Conservation (phyloP, 1,284 basidiomycete genomes). For the Nidula niveotomentosa region DNA sequence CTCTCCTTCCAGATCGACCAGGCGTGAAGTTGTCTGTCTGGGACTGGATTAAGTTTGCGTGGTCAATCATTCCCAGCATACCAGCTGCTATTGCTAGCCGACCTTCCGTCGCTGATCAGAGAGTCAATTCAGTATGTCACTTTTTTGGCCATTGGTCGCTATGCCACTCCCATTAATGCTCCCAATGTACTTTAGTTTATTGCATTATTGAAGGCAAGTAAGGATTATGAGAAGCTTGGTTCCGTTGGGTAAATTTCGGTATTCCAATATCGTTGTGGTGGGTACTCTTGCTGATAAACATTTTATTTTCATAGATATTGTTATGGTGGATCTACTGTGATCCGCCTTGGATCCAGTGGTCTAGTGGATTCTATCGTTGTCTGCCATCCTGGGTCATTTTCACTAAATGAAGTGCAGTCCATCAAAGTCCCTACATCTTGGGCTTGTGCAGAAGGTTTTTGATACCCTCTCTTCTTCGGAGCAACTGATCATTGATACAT, state of each 20-base stretch:
- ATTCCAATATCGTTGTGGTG: not conserved
- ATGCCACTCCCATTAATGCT: conserved; percentile 19
- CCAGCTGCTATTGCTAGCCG: conserved; percentile 34
- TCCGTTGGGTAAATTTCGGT: conserved; percentile 47
- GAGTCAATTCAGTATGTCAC: conserved; percentile 4
- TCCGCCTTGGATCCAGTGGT: conserved; percentile 38
- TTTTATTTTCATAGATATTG: conserved; percentile 45
- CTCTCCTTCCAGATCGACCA: conserved; percentile 39
- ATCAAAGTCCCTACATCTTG: conserved; percentile 56
- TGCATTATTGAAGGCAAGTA: conserved; percentile 43
- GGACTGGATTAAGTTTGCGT: conserved; percentile 29
- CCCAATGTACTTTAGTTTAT: conserved; percentile 39
- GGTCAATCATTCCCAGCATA: conserved; percentile 26
- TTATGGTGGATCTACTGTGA: conserved; percentile 50
- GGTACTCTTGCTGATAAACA: not conserved
- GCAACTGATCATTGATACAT: not conserved
- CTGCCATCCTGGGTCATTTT: conserved; percentile 51
- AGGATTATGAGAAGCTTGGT: conserved; percentile 57
- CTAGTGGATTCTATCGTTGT: conserved; percentile 51
- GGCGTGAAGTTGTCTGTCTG: conserved; percentile 34
- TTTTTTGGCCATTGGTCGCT: conserved; percentile 13
- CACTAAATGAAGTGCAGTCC: conserved; percentile 34
- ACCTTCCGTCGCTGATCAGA: conserved; percentile 34
- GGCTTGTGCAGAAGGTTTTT: conserved; percentile 55
- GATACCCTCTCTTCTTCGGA: not conserved